These are phyloP conservation scores for Mycena polygramma DNA, from an alignment of 768 basidiomycete species.

Conservation along the genomic window DNA sequence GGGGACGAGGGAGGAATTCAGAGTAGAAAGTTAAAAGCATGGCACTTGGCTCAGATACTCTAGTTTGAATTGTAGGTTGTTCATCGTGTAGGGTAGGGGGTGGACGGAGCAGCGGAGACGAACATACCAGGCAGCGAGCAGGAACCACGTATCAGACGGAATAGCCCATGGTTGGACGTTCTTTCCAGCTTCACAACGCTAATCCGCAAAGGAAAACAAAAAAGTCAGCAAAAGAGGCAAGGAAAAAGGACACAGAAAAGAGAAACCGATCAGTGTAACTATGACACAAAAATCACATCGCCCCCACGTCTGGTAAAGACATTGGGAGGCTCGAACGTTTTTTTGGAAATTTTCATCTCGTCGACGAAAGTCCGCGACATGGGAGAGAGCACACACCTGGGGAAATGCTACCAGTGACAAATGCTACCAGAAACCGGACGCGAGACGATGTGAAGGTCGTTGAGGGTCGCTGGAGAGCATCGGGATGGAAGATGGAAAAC, in stretches of 20 bases:
- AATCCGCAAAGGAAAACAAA: background rate
- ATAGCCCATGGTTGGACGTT: no score
- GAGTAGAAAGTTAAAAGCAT: constrained; percentile 80
- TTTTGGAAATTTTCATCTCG: constrained; percentile 67
- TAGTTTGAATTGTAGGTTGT: constrained; percentile 81
- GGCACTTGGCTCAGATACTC: constrained; percentile 85
- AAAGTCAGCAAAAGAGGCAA: constrained; percentile 20
- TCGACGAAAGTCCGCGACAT: constrained; percentile 16
- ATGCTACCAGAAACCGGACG: background rate
- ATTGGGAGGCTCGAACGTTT: constrained; percentile 38
- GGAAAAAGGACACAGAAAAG: constrained; percentile 13
- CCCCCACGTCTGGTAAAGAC: constrained; percentile 60
- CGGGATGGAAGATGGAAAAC: no score
- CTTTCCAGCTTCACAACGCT: background rate
- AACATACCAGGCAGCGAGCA: constrained; percentile 10
- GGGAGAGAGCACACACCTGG: constrained; percentile 17
- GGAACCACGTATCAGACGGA: background rate
- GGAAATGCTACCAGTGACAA: background rate
- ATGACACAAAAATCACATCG: constrained; percentile 80
- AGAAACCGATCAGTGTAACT: constrained; percentile 90
- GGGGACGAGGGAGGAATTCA: constrained; percentile 53
- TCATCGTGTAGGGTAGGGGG: constrained; percentile 62
- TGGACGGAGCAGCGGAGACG: constrained; percentile 17
- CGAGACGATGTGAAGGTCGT: background rate
- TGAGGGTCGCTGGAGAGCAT: no score